Base-by-base conservation (phyloP, 495 filamentous ascomycete species). In the Hypoxylon lienhwacheense region DNA sequence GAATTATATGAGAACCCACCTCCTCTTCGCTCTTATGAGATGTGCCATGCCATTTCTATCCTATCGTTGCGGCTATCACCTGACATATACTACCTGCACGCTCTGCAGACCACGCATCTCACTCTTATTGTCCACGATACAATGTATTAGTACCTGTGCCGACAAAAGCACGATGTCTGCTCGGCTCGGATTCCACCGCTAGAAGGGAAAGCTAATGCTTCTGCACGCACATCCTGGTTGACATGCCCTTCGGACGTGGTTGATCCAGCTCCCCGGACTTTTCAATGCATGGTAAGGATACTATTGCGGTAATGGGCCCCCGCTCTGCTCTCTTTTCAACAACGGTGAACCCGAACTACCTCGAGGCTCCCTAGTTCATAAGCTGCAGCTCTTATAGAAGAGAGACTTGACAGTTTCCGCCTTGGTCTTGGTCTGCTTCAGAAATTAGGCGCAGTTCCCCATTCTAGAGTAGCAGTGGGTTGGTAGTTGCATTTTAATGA, bases 61-160 rank as follows among this genome's bases (percentile, higher is more conserved):
- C 34, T 42, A 36, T 31, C 22, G 22, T 41, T 32, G 32, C 25
- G 25, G 22, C 22, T 21, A 47, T 62, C 59, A 62, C 59, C 59
- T 63, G 59, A 63, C 59, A 22, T 14, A 17, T 48, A 49, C 59
- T 49, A 53, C 44, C 42, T 63, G 59, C 59, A 48, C 32, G 53
- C 26, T 45, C 42, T 58, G 59, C 59, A 56, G 57, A 11, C 44
- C 16, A 31, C 34, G 19, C 36, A 28, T 45, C 22, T 39, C 11
- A 40, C 19, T 47, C 46, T 25, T 19, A 17, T 26, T 29, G 24
- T n/a, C 47, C 41, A 37, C 7, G 41, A 56, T 15, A 29, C 29
- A 14, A 15, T 33, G 50, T 39, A n/a, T n/a, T n/a, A n/a, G n/a
- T n/a, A n/a, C n/a, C n/a, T n/a, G n/a, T n/a, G n/a, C n/a, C 35